Percentiles rank a stretch among this genome's conserved stretches.
phyloP scores from a whole-genome alignment of 1,139 yeast species.

The Yamadazyma atmosphaerica region DNA sequence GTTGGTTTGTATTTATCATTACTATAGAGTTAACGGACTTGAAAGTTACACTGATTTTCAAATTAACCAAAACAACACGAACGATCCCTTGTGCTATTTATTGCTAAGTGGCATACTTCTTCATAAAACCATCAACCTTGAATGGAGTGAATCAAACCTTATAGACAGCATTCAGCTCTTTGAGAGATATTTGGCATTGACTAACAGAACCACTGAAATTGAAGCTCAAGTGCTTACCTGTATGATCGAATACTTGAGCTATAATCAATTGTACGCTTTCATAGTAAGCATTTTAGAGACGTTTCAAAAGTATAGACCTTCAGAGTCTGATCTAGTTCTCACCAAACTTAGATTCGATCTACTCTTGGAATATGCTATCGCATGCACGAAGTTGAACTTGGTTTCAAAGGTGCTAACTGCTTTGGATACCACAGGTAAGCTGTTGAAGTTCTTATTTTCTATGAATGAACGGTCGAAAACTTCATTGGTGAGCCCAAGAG shows the following conservation, averaged over 20 bases:
- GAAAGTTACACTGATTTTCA: conserved; percentile 13
- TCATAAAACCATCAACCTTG: conserved; percentile 20
- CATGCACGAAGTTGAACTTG: conserved; percentile 6
- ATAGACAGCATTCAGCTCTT: conserved; percentile 13
- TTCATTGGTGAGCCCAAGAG: conserved; percentile 9
- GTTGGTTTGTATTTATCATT: conserved; percentile 19
- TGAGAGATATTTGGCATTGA: conserved; percentile 11
- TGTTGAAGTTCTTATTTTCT: conserved; percentile 5
- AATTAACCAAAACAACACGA: background rate
- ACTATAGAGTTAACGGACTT: conserved; percentile 24
- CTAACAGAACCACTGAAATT: background rate
- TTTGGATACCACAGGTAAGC: conserved; percentile 6
- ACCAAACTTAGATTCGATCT: conserved; percentile 5
- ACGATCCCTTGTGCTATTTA: conserved; percentile 8
- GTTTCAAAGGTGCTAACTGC: conserved; percentile 11
- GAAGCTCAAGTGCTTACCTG: conserved; percentile 7
- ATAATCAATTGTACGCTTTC: conserved; percentile 33
- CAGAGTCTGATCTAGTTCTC: conserved; percentile 6
- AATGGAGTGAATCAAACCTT: conserved; percentile 21
- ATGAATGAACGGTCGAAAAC: background rate
- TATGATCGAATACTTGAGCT: conserved; percentile 37
- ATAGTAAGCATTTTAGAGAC: conserved; percentile 21
- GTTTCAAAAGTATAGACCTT: conserved; percentile 5
- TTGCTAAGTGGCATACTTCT: conserved; percentile 22
- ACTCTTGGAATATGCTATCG: conserved; percentile 13